Evolutionary conservation across 495 filamentous ascomycete species (phyloP).

Genomic region (Choiromyces venosus): DNA sequence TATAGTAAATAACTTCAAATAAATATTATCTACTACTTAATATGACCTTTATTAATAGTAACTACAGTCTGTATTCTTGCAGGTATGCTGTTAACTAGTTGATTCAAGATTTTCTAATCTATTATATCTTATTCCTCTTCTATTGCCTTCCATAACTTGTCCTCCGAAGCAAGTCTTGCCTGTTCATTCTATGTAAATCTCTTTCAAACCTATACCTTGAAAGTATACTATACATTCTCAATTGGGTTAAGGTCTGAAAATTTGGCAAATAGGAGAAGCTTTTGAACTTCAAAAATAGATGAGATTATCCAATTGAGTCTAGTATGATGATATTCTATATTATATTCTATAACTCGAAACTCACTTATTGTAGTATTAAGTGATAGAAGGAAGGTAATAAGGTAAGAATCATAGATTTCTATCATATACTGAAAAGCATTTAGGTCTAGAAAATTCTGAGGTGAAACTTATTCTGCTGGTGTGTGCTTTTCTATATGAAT

Average conservation of each 20-base stretch:
- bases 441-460: not conserved
- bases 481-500: slow-evolving; percentile 2
- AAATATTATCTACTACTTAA: slow-evolving; percentile 10
- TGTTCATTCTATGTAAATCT: slow-evolving; percentile 1
- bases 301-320: not conserved
- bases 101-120: slow-evolving; percentile 4
- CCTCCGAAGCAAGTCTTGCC: slow-evolving; percentile 9
- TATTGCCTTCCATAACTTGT: slow-evolving; percentile 5
- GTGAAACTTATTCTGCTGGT: not conserved
- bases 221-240: too few species aligned
- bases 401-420: slow-evolving; percentile 7
- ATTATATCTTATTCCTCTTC: slow-evolving; percentile 16
- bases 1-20: not conserved
- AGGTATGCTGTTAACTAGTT: slow-evolving; percentile 6
- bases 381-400: slow-evolving; percentile 2
- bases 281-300: slow-evolving; percentile 3
- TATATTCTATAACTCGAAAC: slow-evolving; percentile 9
- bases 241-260: slow-evolving; percentile 16
- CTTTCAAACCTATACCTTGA: slow-evolving; percentile 6
- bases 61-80: too few species aligned
- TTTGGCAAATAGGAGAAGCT: slow-evolving; percentile 5
- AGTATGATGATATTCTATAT: not conserved
- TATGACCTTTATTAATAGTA: slow-evolving; percentile 1
- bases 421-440: slow-evolving; percentile 17
- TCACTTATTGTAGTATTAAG: not conserved